Conservation (phyloP, 768 basidiomycete genomes). For the Serendipita sp. region DNA sequence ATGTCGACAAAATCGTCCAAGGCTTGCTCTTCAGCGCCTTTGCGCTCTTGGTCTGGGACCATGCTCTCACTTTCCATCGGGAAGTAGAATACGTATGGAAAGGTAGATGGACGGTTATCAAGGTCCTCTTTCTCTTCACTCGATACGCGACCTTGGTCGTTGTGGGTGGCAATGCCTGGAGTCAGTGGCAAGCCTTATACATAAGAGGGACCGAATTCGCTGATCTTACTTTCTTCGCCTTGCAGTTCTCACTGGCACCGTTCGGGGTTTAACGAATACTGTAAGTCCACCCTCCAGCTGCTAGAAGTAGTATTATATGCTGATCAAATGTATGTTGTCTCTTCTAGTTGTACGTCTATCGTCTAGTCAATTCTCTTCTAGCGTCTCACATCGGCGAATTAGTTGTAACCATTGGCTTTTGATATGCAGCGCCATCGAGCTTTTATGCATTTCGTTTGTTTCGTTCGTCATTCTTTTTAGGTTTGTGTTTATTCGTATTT, state of each 20-base stretch:
- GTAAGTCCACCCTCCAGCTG: not conserved
- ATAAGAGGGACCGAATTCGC: not conserved
- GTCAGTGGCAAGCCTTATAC: not conserved
- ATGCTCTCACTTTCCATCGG: not conserved
- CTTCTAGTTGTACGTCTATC: not conserved
- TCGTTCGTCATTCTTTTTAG: conserved; percentile 2
- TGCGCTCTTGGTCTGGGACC: not conserved
- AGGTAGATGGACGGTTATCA: conserved; percentile 2
- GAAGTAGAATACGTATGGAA: conserved; percentile 5
- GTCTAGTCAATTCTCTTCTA: not conserved
- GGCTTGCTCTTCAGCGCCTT: not conserved
- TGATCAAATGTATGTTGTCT: not conserved
- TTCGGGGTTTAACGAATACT: not conserved
- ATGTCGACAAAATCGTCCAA: not conserved
- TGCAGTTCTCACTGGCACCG: not conserved
- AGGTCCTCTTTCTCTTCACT: conserved; percentile 6
- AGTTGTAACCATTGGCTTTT: not conserved
- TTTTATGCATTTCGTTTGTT: conserved; percentile 1
- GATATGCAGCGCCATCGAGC: not conserved
- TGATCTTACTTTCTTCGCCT: too few species aligned
- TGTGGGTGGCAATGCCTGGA: not conserved
- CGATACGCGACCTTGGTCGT: conserved; percentile 1
- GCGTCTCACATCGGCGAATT: not conserved
- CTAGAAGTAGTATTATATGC: too few species aligned
- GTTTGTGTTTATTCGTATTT: not conserved